Evolutionary conservation across 306 rosid genomes (phyloP), one percentile per base, ranked within the genome.

Genomic region (Cucumis cinereus): DNA sequence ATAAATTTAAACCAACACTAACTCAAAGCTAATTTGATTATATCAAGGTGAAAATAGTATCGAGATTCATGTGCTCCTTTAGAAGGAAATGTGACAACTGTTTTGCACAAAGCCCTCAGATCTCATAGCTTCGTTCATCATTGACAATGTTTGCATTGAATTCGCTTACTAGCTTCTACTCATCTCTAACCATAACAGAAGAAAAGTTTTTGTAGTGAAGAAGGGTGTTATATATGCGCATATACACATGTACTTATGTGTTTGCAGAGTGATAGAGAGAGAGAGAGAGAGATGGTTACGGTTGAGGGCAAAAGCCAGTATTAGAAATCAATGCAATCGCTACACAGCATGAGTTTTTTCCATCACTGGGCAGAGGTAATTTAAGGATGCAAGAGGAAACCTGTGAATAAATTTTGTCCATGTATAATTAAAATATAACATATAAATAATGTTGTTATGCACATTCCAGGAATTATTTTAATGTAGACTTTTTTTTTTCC

Each of bases 281-380:
- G 15, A 66, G 73, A 67, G 15, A 40, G 2, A 66, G 73, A 22
- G 2, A 64, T 8, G 7, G 33, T 33, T 33, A 16, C 40, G 73
- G 53, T 67, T 40, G 73, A 67, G 73, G 53, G 73, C 73, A 67
- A 67, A 67, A 28, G 54, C 53, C 12, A 67, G 73, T 22, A 41
- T 22, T 67, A 67, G 53, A 22, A 67, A 67, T 67, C 54, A 67
- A 67, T 0, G 73, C 33, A 67, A 67, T 20, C 12, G 35, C 73
- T 67, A 19, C 11, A 40, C 8, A 67, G 73, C 73, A 40, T 7
- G 73, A 67, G 73, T 40, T 67, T 66, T 22, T 40, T 30, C 33
- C 73, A 67, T 67, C 73, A 67, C 20, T 45, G 73, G 73, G 73
- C 69, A 62, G 7, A 10, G 69, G 15, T 2, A 67, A 67, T 40